Evolutionary conservation across 1,139 yeast genomes (phyloP).

Genomic region (Blastobotrys capitulatus): DNA sequence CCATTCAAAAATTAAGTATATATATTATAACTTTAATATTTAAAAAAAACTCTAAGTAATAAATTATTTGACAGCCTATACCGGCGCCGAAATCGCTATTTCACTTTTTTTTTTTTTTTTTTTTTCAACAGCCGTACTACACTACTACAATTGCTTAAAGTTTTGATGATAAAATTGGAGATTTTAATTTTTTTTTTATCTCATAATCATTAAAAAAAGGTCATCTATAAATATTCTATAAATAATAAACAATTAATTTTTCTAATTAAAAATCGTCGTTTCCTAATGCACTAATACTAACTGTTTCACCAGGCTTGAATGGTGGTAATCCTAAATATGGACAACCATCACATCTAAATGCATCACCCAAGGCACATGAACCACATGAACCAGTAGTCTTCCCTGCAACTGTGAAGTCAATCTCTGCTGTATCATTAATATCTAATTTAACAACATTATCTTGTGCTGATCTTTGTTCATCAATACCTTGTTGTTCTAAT

Average conservation of each 20-base stretch:
- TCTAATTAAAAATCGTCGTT: conserved; percentile 34
- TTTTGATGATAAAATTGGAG: no score
- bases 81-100: no score
- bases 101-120: background rate
- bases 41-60: no score
- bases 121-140: no score
- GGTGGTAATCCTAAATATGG: conserved; percentile 97
- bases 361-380: conserved; percentile 94
- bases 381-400: conserved; percentile 91
- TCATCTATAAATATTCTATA: background rate
- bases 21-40: no score
- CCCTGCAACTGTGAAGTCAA: conserved; percentile 93
- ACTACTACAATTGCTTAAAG: no score
- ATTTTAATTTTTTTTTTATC: no score
- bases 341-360: conserved; percentile 96
- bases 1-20: conserved; percentile 5
- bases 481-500: conserved; percentile 40
- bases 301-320: conserved; percentile 88
- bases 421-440: conserved; percentile 63
- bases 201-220: background rate
- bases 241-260: background rate
- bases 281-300: conserved; percentile 29
- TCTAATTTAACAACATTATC: conserved; percentile 47
- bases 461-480: conserved; percentile 26
- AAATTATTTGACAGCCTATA: no score